phyloP scores from a whole-genome alignment of 1,139 yeast species.

The Geotrichum phurueaensis region DNA sequence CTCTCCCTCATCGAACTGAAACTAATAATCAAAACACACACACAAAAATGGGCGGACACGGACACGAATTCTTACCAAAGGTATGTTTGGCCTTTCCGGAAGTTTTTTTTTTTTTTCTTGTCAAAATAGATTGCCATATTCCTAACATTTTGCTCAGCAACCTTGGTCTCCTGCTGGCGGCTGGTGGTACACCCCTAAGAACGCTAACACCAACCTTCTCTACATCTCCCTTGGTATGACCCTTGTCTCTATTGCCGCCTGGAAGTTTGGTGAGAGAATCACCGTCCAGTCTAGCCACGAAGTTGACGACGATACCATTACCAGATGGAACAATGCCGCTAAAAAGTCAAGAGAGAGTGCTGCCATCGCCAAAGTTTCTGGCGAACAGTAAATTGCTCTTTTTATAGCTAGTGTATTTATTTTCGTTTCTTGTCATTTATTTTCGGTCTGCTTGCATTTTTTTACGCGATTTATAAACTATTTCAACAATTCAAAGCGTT shows the following conservation, averaged over 20 bases:
- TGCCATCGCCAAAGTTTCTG: conserved; percentile 27
- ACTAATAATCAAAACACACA: not conserved
- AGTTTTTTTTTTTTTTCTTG: not conserved
- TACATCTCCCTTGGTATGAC: conserved; percentile 33
- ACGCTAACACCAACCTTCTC: conserved; percentile 38
- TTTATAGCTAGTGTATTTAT: not conserved
- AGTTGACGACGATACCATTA: conserved; percentile 34
- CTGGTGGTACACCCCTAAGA: conserved; percentile 42
- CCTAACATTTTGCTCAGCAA: conserved; percentile 22
- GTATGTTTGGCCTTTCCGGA: not conserved
- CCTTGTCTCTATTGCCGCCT: conserved; percentile 30
- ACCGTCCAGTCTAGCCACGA: conserved; percentile 29
- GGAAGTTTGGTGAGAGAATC: conserved; percentile 31
- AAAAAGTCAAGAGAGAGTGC: conserved; percentile 33
- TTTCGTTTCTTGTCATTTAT: not conserved
- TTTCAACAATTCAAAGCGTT: not conserved
- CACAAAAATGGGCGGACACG: conserved; percentile 14
- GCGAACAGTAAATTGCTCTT: conserved; percentile 8
- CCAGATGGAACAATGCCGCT: conserved; percentile 39
- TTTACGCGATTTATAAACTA: not conserved
- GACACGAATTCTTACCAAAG: conserved; percentile 15
- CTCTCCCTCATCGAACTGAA: not conserved
- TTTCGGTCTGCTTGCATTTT: not conserved
- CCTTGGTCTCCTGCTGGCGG: conserved; percentile 41
- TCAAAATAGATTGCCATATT: not conserved